A percentile compares a stretch with the other conserved stretches of the same genome.
Conservation (phyloP, 257 asterid species). For the Penstemon eatonii region DNA sequence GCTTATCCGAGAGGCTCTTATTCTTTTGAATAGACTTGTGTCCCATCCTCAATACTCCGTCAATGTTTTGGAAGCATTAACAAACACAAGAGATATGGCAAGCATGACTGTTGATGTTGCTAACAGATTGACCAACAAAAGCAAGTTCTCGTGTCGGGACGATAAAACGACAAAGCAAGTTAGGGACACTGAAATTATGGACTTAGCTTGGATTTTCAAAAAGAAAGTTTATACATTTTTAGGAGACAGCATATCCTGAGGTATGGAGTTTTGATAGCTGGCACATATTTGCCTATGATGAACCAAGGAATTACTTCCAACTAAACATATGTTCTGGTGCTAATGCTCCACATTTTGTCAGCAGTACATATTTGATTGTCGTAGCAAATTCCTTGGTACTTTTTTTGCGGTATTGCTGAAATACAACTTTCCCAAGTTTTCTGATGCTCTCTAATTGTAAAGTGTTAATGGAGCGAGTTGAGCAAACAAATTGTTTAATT, state of each 20-base stretch:
- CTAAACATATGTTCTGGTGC: not conserved
- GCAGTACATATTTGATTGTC: not conserved
- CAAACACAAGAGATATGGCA: constrained; percentile 55
- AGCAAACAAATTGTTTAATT: too few relatives aligned
- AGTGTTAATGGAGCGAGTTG: too few relatives aligned
- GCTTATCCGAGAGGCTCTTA: constrained; percentile 83
- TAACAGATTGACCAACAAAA: constrained; percentile 57
- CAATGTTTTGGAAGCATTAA: constrained; percentile 61
- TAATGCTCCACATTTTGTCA: not conserved
- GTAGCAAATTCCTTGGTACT: too few relatives aligned
- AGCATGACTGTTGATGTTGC: constrained; percentile 64
- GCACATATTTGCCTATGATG: not conserved
- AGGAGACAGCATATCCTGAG: constrained; percentile 54
- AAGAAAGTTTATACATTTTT: constrained; percentile 67
- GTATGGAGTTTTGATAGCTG: not conserved
- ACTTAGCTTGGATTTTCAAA: constrained; percentile 69
- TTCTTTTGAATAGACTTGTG: constrained; percentile 75
- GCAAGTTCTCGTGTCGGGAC: constrained; percentile 50
- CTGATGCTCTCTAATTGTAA: too few relatives aligned
- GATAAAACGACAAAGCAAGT: constrained; percentile 46
- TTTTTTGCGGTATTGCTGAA: too few relatives aligned
- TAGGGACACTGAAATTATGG: constrained; percentile 69
- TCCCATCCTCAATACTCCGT: constrained; percentile 77
- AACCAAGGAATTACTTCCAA: not conserved
- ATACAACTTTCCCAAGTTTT: too few relatives aligned